Evolutionary conservation across 768 basidiomycete species (phyloP), one percentile per base, ranked within the genome.

Genomic region (Fibroporia radiculosa): DNA sequence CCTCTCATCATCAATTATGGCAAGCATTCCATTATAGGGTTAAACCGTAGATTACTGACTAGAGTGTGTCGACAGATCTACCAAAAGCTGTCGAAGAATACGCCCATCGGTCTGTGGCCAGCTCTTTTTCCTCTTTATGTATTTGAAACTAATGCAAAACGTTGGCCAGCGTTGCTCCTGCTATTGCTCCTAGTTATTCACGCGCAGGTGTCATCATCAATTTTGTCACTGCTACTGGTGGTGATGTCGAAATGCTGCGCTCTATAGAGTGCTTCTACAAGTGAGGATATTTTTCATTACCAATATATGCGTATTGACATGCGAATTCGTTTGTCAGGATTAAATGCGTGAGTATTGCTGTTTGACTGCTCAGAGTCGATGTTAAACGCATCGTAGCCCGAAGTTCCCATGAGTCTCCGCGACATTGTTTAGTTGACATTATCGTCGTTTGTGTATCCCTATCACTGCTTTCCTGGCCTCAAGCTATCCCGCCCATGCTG

Each of bases 241-340:
- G 93, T 32, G 95, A 98, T 62, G 93, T 97, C 44, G 95, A 98
- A 69, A 96, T 97, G 93, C 70, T 98, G 50, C 79, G 95, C 59
- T 89, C 88, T 55, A 97, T 97, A 73, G 95, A 98, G 72, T 95
- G 93, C 75, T 95, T 92, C 69, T 97, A 95, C 75, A 91, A 91
- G 89, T 90, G 53, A 53, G 77, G 63, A 42, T 48, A 64, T 61
- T 24, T 28, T 27, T 28, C 1, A 31, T 28, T 20, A 36, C 48
- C 14, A 14, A 7, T 28, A 16, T 20, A 33, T 14, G 45, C 20
- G 29, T 12, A 24, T n/a, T 16, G 12, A 32, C 18, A 45, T 18
- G 33, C 42, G 54, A 34, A 54, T 48, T 14, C 3, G 10, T 40
- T 25, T 44, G 24, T 13, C 45, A 62, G 62, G 61, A 62, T 62